Percentiles rank a stretch among this genome's conserved stretches.
Conservation (phyloP, 331 rosid genomes). For the Prunus yedoensis region DNA sequence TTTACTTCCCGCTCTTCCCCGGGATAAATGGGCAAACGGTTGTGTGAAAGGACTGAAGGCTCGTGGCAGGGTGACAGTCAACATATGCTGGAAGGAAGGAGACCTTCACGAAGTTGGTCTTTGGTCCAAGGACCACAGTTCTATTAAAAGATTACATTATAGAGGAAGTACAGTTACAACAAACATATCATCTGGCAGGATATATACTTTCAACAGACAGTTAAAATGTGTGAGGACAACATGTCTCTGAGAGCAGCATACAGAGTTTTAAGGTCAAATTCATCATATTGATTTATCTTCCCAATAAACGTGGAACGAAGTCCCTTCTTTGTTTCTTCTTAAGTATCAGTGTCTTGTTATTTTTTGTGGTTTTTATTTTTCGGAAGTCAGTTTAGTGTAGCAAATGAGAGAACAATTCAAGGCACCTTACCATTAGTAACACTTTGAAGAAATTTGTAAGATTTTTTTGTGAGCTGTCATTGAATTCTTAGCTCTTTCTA, state of each 20-base stretch:
- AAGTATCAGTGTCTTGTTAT: background rate
- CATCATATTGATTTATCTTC: background rate
- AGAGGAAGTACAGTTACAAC: slow-evolving; percentile 44
- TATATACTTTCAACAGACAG: slow-evolving; percentile 58
- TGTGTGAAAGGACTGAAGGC: slow-evolving; percentile 82
- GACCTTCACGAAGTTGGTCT: slow-evolving; percentile 68
- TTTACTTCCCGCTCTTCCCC: slow-evolving; percentile 81
- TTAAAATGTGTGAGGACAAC: slow-evolving; percentile 57
- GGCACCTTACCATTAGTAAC: background rate
- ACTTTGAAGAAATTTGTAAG: background rate
- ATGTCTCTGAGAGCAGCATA: slow-evolving; percentile 34
- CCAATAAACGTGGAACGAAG: background rate
- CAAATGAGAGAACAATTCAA: background rate
- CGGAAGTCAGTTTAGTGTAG: background rate
- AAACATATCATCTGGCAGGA: slow-evolving; percentile 43
- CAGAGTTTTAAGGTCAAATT: slow-evolving; percentile 7
- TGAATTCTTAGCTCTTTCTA: background rate
- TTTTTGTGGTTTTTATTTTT: background rate
- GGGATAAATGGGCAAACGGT: slow-evolving; percentile 74
- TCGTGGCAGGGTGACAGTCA: slow-evolving; percentile 70
- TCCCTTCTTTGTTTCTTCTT: background rate
- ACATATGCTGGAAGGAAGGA: slow-evolving; percentile 82
- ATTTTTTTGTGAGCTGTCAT: background rate
- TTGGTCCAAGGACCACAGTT: slow-evolving; percentile 54
- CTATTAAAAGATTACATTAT: slow-evolving; percentile 47